A percentile compares a stretch with the other conserved stretches of the same genome.
phyloP scores from a whole-genome alignment of 345 rosid genomes.

The Trapa bicornis region DNA sequence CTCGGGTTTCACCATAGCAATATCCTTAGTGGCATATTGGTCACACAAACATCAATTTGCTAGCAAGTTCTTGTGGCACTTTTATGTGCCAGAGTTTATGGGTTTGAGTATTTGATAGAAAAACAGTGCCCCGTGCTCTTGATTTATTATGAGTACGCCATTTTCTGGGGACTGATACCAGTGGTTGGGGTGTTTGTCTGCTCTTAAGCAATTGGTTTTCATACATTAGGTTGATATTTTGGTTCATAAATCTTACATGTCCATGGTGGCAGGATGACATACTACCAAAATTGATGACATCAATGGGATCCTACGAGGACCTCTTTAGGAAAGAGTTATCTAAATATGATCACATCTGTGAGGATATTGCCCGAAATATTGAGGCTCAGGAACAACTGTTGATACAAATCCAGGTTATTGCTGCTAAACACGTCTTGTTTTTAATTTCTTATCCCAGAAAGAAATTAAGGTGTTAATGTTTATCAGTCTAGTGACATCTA shows the following conservation, averaged over 20 bases:
- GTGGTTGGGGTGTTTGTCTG: background rate
- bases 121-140: background rate
- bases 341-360: slow-evolving; percentile 75
- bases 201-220: background rate
- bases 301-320: slow-evolving; percentile 79
- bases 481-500: background rate
- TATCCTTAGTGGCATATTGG: too few species aligned
- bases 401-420: slow-evolving; percentile 79
- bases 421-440: background rate
- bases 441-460: background rate
- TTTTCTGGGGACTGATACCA: background rate
- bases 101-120: too few species aligned
- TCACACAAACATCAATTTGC: too few species aligned
- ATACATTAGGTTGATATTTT: background rate
- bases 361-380: slow-evolving; percentile 77
- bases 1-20: too few species aligned
- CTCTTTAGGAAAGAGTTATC: slow-evolving; percentile 89
- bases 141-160: background rate
- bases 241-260: background rate
- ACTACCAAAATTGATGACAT: slow-evolving; percentile 90
- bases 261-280: slow-evolving; percentile 71
- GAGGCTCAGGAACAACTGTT: slow-evolving; percentile 82
- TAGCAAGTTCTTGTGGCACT: too few species aligned
- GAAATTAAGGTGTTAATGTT: background rate
- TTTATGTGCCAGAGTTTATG: too few species aligned